These are phyloP conservation scores for Aspergillus sp. DNA, from an alignment of 2,329 filamentous ascomycete species.

Conservation along the genomic window DNA sequence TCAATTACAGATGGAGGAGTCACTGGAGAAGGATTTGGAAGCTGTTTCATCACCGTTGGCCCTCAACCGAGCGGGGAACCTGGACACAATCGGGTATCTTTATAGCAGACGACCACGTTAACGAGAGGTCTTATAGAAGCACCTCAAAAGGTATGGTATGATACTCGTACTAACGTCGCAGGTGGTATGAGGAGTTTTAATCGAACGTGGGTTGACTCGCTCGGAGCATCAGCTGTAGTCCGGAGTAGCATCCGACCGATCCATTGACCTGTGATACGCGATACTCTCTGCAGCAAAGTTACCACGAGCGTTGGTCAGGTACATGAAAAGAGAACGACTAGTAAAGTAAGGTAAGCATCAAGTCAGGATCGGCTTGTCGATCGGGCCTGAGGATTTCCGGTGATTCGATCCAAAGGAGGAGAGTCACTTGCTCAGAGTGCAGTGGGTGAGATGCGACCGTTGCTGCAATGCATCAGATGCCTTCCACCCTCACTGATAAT, in stretches of 20 bases:
- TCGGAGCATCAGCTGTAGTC: background rate
- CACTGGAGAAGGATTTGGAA: background rate
- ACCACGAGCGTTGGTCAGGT: background rate
- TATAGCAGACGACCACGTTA: background rate
- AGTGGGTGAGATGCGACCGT: background rate
- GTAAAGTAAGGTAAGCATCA: conserved; percentile 6
- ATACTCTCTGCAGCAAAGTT: background rate
- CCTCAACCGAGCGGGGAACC: background rate
- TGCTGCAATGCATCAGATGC: background rate
- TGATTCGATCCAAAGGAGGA: background rate
- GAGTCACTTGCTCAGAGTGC: background rate
- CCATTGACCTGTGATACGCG: background rate
- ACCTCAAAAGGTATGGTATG: background rate
- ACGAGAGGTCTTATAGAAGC: background rate
- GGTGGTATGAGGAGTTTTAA: background rate
- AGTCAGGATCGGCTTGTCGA: conserved; percentile 1
- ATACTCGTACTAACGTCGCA: background rate
- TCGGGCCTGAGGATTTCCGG: background rate
- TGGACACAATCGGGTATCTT: background rate
- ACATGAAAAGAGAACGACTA: background rate
- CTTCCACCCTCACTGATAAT: background rate
- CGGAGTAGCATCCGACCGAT: background rate
- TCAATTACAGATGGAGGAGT: background rate
- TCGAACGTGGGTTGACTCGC: background rate
- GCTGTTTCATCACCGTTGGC: too few species aligned